These are phyloP conservation scores for Heterobasidion parviporum DNA, from an alignment of 1,284 basidiomycete species.

Conservation along the genomic window DNA sequence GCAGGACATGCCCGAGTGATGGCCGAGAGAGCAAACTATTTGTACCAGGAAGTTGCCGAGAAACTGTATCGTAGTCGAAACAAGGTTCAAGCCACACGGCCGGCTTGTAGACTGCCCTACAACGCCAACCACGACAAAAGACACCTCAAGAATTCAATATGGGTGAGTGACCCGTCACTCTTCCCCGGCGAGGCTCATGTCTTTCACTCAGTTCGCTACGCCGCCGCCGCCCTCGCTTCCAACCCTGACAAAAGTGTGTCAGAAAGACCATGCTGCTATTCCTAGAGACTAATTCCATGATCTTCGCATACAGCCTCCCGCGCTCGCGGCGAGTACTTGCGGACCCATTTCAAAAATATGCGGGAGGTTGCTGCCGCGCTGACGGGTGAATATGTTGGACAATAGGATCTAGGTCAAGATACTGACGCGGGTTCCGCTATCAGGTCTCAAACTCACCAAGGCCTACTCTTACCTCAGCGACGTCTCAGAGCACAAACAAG, in stretches of 20 bases:
- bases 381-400: slow-evolving; percentile 47
- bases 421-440: slow-evolving; percentile 7
- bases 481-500: slow-evolving; percentile 95
- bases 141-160: slow-evolving; percentile 52
- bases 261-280: slow-evolving; percentile 1
- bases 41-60: slow-evolving; percentile 2
- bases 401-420: neutral
- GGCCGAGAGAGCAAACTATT: neutral
- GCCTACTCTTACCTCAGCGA: slow-evolving; percentile 93
- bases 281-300: slow-evolving; percentile 10
- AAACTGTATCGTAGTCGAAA: slow-evolving; percentile 9
- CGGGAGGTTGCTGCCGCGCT: slow-evolving; percentile 89
- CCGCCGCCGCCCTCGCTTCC: slow-evolving; percentile 73
- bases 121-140: slow-evolving; percentile 1
- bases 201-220: slow-evolving; percentile 73
- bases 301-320: slow-evolving; percentile 58
- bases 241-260: slow-evolving; percentile 90
- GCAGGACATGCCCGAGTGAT: too few species aligned
- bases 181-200: slow-evolving; percentile 13
- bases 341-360: slow-evolving; percentile 99
- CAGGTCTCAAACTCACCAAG: slow-evolving; percentile 92
- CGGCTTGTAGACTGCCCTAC: neutral
- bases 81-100: slow-evolving; percentile 15
- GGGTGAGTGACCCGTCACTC: slow-evolving; percentile 38
- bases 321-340: slow-evolving; percentile 94